A percentile compares a stretch with the other conserved stretches of the same genome.
These are phyloP conservation scores for Nitzschia sp. DNA, from an alignment of 108 stramenopile species.

Conservation along the genomic window DNA sequence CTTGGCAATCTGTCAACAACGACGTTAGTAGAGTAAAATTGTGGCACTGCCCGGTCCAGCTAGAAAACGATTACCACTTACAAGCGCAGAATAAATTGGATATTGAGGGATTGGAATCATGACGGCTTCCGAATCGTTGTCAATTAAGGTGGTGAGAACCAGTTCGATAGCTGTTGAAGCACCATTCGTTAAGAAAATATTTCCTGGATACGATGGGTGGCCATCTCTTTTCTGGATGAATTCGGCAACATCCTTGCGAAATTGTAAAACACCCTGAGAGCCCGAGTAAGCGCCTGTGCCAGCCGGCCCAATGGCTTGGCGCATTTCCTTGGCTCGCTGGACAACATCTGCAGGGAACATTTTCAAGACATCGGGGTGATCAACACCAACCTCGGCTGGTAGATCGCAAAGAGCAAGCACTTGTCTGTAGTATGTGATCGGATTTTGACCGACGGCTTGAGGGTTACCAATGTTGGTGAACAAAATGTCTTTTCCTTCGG, in stretches of 20 bases:
- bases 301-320: constrained; percentile 45
- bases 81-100: constrained; percentile 93
- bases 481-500: constrained; percentile 53
- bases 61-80: too few species aligned
- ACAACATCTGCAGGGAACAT: constrained; percentile 78
- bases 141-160: constrained; percentile 75
- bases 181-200: constrained; percentile 94
- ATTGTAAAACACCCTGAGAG: constrained; percentile 72
- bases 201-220: constrained; percentile 57
- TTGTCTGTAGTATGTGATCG: constrained; percentile 88
- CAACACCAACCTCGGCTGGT: constrained; percentile 60
- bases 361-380: constrained; percentile 55
- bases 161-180: constrained; percentile 86
- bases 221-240: constrained; percentile 86
- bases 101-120: constrained; percentile 98
- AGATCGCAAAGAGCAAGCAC: constrained; percentile 83
- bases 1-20: too few species aligned
- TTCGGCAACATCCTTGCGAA: constrained; percentile 78
- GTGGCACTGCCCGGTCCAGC: too few species aligned
- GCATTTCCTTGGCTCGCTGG: constrained; percentile 57
- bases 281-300: constrained; percentile 86
- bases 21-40: too few species aligned
- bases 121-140: constrained; percentile 45
- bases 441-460: constrained; percentile 87
- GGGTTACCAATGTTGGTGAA: constrained; percentile 98